Base-by-base conservation (phyloP, 106 monocot species). In the Allium cepa region DNA sequence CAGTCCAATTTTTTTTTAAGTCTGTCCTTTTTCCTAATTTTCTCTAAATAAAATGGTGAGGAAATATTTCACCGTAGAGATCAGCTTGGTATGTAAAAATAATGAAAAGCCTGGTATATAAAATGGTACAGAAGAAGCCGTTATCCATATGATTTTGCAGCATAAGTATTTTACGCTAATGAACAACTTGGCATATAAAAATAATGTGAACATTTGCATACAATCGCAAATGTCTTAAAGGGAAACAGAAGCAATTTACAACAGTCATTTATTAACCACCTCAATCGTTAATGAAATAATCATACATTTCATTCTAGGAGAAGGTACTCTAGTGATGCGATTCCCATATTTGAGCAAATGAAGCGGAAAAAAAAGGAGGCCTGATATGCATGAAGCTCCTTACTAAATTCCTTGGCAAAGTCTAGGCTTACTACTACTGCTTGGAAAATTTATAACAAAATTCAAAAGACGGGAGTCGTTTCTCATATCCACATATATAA, bases 381-480 rank as follows among this genome's bases (percentile, higher is more conserved):
- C 52, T 53, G 27, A 1, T 79, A 90, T 63, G 90, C 90, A n/a
- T 93, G 87, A 66, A 77, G 64, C 52, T 76, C 97, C 15, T 68
- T 92, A 16, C 49, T 97, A n/a, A 86, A 64, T 58, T 47, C 83
- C 8, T 74, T 97, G 46, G 88, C 82, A 2, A 92, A 84, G 73
- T 70, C 77, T 14, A 67, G 84, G 57, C 82, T 86, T 13, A 77
- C 89, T 17, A 81, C 89, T 7, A 84, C 84, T 8, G 92, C 97
- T 12, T 87, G 92, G 89, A 92, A 78, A 65, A 69, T 92, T 63
- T 92, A 79, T 49, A 73, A 85, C 55, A 82, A 90, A 59, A 90
- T 99, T 79, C 66, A 73, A 8, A 50, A 36, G 8, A 27, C 71
- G 7, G 80, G 82, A 0, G 69, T 90, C 58, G 57, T 65, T 47